Evolutionary conservation across 1,139 yeast species (phyloP).

Genomic region (Lodderomyces orthopsilosis): DNA sequence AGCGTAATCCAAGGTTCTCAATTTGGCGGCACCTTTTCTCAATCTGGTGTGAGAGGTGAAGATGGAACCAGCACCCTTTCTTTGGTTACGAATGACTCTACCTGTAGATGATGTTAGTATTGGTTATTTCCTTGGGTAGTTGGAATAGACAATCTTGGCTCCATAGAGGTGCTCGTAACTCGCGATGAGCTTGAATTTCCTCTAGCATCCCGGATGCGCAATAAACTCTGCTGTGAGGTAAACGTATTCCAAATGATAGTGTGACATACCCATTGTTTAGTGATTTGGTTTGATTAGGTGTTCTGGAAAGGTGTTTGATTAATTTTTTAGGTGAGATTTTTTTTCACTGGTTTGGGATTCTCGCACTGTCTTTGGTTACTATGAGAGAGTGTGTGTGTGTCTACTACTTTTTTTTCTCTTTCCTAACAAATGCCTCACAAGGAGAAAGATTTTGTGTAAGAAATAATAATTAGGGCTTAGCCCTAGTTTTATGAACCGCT

Average conservation of each 20-base stretch:
- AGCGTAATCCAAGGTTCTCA: constrained; percentile 98
- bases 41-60: constrained; percentile 99
- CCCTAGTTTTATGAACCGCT: not conserved
- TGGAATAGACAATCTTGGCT: too few species aligned
- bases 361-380: not conserved
- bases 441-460: not conserved
- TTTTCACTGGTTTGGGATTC: constrained; percentile 8
- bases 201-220: too few species aligned
- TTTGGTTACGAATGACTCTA: constrained; percentile 99
- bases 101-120: constrained; percentile 50
- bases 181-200: too few species aligned
- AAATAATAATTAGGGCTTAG: not conserved
- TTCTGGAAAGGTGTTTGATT: constrained; percentile 11
- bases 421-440: too few species aligned
- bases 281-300: constrained; percentile 14
- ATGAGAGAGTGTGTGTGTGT: too few species aligned
- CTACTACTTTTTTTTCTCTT: not conserved
- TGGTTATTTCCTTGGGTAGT: too few species aligned
- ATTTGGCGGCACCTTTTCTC: constrained; percentile 99
- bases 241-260: not conserved
- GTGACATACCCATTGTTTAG: constrained; percentile 19
- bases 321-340: constrained; percentile 10
- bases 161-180: too few species aligned
- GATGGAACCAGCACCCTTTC: constrained; percentile 99
- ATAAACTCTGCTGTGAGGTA: too few species aligned